Evolutionary conservation across 192 early-diverging fungal genomes (phyloP).

Genomic region (Backusella tuberculispora): DNA sequence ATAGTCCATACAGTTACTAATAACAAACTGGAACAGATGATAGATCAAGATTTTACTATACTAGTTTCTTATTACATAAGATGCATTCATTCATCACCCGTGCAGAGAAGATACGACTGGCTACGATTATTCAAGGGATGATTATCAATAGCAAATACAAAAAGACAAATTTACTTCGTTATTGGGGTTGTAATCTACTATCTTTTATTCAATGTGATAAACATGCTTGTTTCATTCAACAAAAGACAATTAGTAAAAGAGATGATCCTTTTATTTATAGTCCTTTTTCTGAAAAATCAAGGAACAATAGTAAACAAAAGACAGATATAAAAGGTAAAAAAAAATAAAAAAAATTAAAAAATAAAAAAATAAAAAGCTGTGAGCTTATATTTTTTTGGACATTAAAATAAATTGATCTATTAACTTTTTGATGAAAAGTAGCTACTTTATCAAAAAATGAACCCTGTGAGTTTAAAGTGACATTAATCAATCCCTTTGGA

Average conservation of each 20-base stretch:
- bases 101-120: slow-evolving; percentile 65
- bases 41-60: slow-evolving; percentile 58
- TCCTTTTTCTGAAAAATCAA: slow-evolving; percentile 66
- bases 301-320: neutral
- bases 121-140: slow-evolving; percentile 54
- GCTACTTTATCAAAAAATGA: slow-evolving; percentile 68
- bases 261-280: slow-evolving; percentile 80
- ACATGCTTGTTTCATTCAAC: slow-evolving; percentile 23
- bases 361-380: no score
- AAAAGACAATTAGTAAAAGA: slow-evolving; percentile 18
- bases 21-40: slow-evolving; percentile 32
- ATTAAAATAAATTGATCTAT: no score
- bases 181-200: slow-evolving; percentile 60
- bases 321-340: neutral
- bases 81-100: slow-evolving; percentile 58
- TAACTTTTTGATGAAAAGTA: slow-evolving; percentile 13
- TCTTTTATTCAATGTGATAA: slow-evolving; percentile 42
- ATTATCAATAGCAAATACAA: slow-evolving; percentile 50
- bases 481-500: slow-evolving; percentile 75
- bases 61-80: slow-evolving; percentile 63
- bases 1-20: no score
- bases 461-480: slow-evolving; percentile 67
- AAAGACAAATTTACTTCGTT: slow-evolving; percentile 36
- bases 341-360: no score
- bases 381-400: no score